phyloP scores from a whole-genome alignment of 495 filamentous ascomycete species.

The Corynascus novoguineensis region DNA sequence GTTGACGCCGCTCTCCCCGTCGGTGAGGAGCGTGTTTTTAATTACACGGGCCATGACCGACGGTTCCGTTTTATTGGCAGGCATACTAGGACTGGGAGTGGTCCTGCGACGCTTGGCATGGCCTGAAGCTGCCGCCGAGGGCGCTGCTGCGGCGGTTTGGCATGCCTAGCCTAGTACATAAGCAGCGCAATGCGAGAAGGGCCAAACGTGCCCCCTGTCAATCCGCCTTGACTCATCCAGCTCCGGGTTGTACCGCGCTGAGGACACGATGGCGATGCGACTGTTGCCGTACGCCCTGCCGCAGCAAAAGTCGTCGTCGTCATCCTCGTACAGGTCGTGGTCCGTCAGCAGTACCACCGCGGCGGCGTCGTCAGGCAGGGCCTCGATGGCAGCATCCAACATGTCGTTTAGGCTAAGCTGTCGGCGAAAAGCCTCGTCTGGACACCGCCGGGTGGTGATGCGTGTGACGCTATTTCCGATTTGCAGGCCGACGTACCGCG shows the following conservation, averaged over 20 bases:
- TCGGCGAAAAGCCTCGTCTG: slow-evolving; percentile 41
- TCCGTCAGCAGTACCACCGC: slow-evolving; percentile 51
- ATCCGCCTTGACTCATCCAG: slow-evolving; percentile 44
- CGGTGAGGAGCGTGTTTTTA: slow-evolving; percentile 7
- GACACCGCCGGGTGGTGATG: slow-evolving; percentile 49
- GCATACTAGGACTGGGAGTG: not conserved
- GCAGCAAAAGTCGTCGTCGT: slow-evolving; percentile 62
- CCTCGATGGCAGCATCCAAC: slow-evolving; percentile 52
- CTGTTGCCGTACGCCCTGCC: slow-evolving; percentile 62
- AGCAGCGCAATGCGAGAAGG: slow-evolving; percentile 52
- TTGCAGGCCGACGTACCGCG: slow-evolving; percentile 40
- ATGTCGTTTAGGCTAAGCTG: slow-evolving; percentile 62
- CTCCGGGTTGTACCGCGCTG: slow-evolving; percentile 53
- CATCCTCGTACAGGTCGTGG: slow-evolving; percentile 62
- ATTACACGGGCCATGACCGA: slow-evolving; percentile 18
- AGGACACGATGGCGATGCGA: slow-evolving; percentile 55
- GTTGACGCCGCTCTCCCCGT: slow-evolving; percentile 10
- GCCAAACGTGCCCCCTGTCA: slow-evolving; percentile 56
- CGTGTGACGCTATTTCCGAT: slow-evolving; percentile 37
- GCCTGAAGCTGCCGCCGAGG: not conserved
- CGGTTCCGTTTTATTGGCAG: not conserved
- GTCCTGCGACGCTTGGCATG: not conserved
- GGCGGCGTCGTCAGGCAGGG: slow-evolving; percentile 57
- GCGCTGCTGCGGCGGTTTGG: not conserved
- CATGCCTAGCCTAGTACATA: slow-evolving; percentile 37